Evolutionary conservation across 1,284 basidiomycete genomes (phyloP).

Genomic region (Fomitiporia mediterranea): DNA sequence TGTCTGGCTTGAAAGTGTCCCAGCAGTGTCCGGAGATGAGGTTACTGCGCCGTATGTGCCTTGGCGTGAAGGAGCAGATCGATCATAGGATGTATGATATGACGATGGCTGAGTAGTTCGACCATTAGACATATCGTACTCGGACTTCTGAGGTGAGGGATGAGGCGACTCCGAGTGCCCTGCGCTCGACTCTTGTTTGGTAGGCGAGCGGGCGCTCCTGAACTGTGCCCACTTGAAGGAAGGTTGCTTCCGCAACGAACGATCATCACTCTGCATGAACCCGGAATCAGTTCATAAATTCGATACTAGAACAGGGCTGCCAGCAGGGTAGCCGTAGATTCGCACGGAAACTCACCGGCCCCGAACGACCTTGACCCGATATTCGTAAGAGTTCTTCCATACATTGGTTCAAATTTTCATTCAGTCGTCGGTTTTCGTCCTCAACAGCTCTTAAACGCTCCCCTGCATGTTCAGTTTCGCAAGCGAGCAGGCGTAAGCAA

Average conservation of each 20-base stretch:
- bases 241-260: conserved; percentile 57
- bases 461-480: conserved; percentile 37
- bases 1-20: conserved; percentile 24
- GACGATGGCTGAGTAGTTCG: conserved; percentile 28
- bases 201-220: conserved; percentile 70
- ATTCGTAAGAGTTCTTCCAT: conserved; percentile 59
- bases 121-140: conserved; percentile 53
- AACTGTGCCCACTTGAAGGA: conserved; percentile 83
- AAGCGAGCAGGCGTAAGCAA: conserved; percentile 7
- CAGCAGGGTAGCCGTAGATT: conserved; percentile 11
- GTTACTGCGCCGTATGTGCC: conserved; percentile 10
- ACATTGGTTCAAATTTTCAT: conserved; percentile 53
- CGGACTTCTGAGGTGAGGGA: conserved; percentile 67
- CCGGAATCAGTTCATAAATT: conserved; percentile 7
- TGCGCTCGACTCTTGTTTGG: conserved; percentile 51
- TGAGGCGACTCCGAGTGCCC: conserved; percentile 58
- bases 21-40: conserved; percentile 20
- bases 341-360: conserved; percentile 27
- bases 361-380: conserved; percentile 35
- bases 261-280: conserved; percentile 42
- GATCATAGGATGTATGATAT: conserved; percentile 27
- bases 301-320: not conserved
- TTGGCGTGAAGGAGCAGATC: conserved; percentile 14
- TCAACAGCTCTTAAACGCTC: conserved; percentile 67
- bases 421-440: conserved; percentile 69